Percentiles rank a stretch among this genome's conserved stretches.
Evolutionary conservation across 2,329 filamentous ascomycete genomes (phyloP).

Genomic region (Verruconis gallopava): DNA sequence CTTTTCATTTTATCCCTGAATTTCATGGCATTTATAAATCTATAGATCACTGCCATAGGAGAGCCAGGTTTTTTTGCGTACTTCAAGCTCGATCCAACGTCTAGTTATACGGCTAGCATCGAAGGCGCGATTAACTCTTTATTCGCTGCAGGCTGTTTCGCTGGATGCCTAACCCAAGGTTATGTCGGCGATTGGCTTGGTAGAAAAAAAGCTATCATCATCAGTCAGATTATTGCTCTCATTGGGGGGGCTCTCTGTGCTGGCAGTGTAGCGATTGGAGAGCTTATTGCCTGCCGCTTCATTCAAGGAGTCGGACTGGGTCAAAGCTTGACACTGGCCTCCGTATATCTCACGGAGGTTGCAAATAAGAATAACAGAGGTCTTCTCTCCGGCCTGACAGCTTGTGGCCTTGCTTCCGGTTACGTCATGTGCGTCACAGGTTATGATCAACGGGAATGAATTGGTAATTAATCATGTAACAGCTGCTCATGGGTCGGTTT

Average conservation of each 20-base stretch:
- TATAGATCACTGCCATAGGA: not conserved
- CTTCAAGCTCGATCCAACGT: slow-evolving; percentile 1
- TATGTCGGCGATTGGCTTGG: slow-evolving; percentile 2
- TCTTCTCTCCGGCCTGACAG: not conserved
- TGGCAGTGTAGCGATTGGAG: not conserved
- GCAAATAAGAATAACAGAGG: not conserved
- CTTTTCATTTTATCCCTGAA: not conserved
- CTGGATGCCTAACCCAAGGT: not conserved
- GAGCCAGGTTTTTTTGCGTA: slow-evolving; percentile 1
- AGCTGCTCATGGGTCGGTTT: too few species aligned
- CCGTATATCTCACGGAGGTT: not conserved
- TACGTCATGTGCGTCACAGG: too few species aligned
- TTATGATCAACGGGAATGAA: too few species aligned
- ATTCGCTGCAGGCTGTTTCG: not conserved
- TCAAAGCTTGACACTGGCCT: not conserved
- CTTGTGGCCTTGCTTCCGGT: not conserved
- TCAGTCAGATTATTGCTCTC: not conserved
- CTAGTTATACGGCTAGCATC: not conserved
- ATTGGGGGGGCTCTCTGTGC: slow-evolving; percentile 1
- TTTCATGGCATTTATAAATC: not conserved
- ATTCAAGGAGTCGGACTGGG: slow-evolving; percentile 2
- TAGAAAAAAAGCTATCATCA: slow-evolving; percentile 2
- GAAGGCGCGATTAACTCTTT: slow-evolving; percentile 1
- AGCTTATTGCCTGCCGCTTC: not conserved
- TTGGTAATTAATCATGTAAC: too few species aligned